These are phyloP conservation scores for Aspergillus terreus DNA, from an alignment of 2,329 filamentous ascomycete genomes.

Conservation along the genomic window DNA sequence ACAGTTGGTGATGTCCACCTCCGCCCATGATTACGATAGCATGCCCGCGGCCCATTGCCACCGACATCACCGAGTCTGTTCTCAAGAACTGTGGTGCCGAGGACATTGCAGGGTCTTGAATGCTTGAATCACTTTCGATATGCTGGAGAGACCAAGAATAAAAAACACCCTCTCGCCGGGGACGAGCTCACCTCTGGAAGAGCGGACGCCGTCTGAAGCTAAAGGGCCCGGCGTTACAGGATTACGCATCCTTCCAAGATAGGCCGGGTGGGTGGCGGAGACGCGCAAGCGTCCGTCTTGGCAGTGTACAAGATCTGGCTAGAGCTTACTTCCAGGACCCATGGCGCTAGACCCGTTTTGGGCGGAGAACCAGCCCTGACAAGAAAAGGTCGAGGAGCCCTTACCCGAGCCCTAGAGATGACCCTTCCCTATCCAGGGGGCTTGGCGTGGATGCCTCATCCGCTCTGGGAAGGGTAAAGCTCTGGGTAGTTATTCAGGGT, in stretches of 20 bases:
- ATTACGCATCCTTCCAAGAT: constrained; percentile 15
- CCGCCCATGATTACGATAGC: neutral
- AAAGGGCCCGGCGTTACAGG: constrained; percentile 14
- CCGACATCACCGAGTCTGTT: neutral
- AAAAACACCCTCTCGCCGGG: neutral
- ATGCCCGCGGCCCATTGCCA: neutral
- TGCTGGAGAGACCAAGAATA: neutral
- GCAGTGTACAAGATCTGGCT: constrained; percentile 28
- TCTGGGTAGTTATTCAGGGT: no score
- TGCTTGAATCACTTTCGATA: neutral
- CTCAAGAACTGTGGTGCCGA: no score
- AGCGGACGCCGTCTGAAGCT: constrained; percentile 3
- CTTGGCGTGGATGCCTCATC: constrained; percentile 16
- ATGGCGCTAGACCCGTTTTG: constrained; percentile 21
- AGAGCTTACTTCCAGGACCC: constrained; percentile 20
- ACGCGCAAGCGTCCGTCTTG: constrained; percentile 40
- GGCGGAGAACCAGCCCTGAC: constrained; percentile 6
- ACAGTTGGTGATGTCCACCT: constrained; percentile 5
- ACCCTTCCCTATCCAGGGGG: constrained; percentile 16
- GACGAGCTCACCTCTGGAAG: no score
- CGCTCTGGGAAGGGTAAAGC: constrained; percentile 2
- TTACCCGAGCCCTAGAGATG: constrained; percentile 8
- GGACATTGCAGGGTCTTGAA: neutral
- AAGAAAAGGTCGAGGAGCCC: neutral
- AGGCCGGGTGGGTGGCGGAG: constrained; percentile 25